Conservation (phyloP, 2,329 filamentous ascomycete species). For the Phaeosphaeriaceae sp. region DNA sequence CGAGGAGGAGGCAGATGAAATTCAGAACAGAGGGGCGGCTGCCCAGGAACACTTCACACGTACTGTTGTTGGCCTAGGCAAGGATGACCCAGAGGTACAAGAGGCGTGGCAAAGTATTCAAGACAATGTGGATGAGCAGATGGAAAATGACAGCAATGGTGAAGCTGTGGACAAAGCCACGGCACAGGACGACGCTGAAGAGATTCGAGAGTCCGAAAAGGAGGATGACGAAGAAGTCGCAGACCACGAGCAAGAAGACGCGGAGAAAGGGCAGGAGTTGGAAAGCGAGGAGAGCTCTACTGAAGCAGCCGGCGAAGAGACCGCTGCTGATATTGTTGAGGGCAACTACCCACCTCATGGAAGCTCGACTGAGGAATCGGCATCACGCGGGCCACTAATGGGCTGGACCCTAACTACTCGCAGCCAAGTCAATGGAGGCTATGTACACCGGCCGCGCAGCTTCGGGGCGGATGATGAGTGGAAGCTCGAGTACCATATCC, state of each 20-base stretch:
- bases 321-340: neutral
- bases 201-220: neutral
- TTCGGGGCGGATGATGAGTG: slow-evolving; percentile 62
- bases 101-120: slow-evolving; percentile 42
- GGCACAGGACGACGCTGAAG: slow-evolving; percentile 13
- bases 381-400: slow-evolving; percentile 56
- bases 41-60: slow-evolving; percentile 74
- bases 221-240: neutral
- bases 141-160: slow-evolving; percentile 30
- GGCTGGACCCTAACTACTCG: slow-evolving; percentile 75
- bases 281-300: neutral
- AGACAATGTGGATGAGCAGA: slow-evolving; percentile 40
- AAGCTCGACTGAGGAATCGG: neutral
- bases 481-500: slow-evolving; percentile 79
- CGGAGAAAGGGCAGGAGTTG: neutral
- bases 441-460: slow-evolving; percentile 66
- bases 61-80: slow-evolving; percentile 58
- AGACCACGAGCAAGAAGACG: neutral
- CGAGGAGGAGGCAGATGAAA: slow-evolving; percentile 71
- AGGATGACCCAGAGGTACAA: slow-evolving; percentile 37
- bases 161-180: slow-evolving; percentile 25
- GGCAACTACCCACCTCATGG: neutral
- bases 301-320: neutral
- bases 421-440: slow-evolving; percentile 73
- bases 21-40: slow-evolving; percentile 73